Base-by-base conservation (phyloP, 2,329 filamentous ascomycete genomes). In the Sphaceloma murrayae region DNA sequence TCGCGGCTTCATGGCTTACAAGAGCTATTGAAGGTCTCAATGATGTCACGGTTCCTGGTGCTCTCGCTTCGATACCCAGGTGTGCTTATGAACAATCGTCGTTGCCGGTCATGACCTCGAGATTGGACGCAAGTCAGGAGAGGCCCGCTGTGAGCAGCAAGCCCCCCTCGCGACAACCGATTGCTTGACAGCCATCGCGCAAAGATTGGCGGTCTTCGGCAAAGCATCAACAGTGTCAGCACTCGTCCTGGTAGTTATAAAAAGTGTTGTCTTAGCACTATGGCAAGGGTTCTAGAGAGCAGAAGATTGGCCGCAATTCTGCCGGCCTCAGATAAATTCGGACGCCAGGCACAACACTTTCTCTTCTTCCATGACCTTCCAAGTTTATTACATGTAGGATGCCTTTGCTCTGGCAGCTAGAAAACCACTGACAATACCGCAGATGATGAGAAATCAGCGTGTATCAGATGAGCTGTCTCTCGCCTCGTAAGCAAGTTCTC, bases 381-480 rank as follows among this genome's bases (percentile, higher is more conserved):
- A 86, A 85, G 88, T 95, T 93, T 94, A 93, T 82, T 80, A 81
- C 77, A 85, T 72, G 88, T 95, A 73, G 77, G 87, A n/a, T n/a
- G n/a, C n/a, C n/a, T n/a, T n/a, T n/a, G n/a, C n/a, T n/a, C n/a
- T n/a, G n/a, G n/a, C n/a, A n/a, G n/a, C n/a, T n/a, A n/a, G n/a
- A n/a, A n/a, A n/a, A n/a, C n/a, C n/a, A n/a, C n/a, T n/a, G 51
- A 61, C 51, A 62, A 54, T 53, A 49, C 39, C 40, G 29, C 55
- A 95, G 87, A 93, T 96, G 89, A 98, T 96, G 91, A 98, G 94
- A 94, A 85, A 85, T 78, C 80, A 81, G 85, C 78, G 89, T 96
- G 91, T 81, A 79, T 67, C 71, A 79, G 79, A 85, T 94, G 91
- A 96, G 73, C 74, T 83, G 73, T 71, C 73, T 70, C 73, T 69